phyloP scores from a whole-genome alignment of 345 rosid species.

The Camelina sativa region DNA sequence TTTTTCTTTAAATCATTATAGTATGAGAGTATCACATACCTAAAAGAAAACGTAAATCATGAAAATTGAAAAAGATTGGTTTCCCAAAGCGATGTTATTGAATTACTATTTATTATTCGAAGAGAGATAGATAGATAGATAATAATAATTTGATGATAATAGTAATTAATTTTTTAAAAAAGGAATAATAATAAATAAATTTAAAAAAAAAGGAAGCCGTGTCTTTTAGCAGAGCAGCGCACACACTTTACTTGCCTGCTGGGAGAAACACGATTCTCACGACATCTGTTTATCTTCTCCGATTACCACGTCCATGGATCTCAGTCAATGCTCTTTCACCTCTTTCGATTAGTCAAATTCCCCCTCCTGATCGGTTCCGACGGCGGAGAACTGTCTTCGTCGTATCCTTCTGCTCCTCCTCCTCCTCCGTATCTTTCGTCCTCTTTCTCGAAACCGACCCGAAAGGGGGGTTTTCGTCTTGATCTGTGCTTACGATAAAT shows the following conservation, averaged over 20 bases:
- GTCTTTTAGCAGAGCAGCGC: background rate
- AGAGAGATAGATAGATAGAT: no score
- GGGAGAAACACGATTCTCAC: conserved; percentile 37
- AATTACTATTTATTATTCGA: background rate
- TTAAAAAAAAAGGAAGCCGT: background rate
- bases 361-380: background rate
- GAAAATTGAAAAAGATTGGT: background rate
- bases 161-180: background rate
- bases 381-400: background rate
- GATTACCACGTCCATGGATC: conserved; percentile 38
- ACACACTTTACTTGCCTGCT: conserved; percentile 23
- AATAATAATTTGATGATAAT: background rate
- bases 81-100: background rate
- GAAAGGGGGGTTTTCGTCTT: background rate
- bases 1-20: background rate
- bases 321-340: conserved; percentile 22
- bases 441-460: background rate
- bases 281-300: conserved; percentile 39
- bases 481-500: conserved; percentile 6
- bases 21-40: background rate
- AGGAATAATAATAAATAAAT: background rate
- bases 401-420: background rate
- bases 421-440: conserved; percentile 13
- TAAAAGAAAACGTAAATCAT: background rate
- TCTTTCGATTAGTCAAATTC: conserved; percentile 11